Conservation (phyloP, 2,329 filamentous ascomycete species). For the Mycosphaerella sp. region DNA sequence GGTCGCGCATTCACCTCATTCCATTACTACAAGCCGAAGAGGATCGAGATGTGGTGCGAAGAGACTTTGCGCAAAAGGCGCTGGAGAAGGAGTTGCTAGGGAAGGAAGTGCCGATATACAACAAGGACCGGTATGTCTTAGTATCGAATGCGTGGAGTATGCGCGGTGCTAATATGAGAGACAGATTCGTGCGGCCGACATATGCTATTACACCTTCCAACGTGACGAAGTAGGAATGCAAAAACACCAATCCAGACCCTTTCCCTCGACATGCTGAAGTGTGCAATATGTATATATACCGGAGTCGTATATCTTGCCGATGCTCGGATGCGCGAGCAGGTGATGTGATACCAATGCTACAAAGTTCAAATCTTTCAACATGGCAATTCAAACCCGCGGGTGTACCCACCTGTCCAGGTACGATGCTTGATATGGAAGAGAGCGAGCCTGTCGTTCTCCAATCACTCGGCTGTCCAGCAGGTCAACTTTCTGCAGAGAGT, state of each 20-base stretch:
- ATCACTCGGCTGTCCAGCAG: no score
- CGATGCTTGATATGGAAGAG: no score
- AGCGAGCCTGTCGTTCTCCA: no score
- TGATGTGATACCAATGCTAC: not conserved
- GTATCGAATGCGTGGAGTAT: not conserved
- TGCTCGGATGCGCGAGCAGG: not conserved
- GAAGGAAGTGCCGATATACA: constrained; percentile 75
- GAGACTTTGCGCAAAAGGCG: constrained; percentile 77
- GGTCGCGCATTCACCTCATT: constrained; percentile 90
- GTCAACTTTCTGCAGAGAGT: no score
- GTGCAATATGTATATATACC: constrained; percentile 8
- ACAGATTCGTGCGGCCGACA: constrained; percentile 73
- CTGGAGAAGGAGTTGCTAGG: constrained; percentile 88
- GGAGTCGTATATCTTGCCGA: not conserved
- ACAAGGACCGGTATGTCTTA: constrained; percentile 71
- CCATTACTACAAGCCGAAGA: constrained; percentile 93
- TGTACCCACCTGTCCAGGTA: no score
- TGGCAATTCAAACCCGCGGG: no score
- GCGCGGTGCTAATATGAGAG: constrained; percentile 9
- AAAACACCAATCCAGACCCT: not conserved
- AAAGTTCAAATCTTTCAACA: not conserved
- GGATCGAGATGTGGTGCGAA: constrained; percentile 86
- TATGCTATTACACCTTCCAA: constrained; percentile 63
- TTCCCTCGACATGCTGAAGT: not conserved
- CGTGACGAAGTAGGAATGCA: constrained; percentile 47